phyloP scores from a whole-genome alignment of 2,329 filamentous ascomycete genomes.

The Pestalotiopsis fici region DNA sequence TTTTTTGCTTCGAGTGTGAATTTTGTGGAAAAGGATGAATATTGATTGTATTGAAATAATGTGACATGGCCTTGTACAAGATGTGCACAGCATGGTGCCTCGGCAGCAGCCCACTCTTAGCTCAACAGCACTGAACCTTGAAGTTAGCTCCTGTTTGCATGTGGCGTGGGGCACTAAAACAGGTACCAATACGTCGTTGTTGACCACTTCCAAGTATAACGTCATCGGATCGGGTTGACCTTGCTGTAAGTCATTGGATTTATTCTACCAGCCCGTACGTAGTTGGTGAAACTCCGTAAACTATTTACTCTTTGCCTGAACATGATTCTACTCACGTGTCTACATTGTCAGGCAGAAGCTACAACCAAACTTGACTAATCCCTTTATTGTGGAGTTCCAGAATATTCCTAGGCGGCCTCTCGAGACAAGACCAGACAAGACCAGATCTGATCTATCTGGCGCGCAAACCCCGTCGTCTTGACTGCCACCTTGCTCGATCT shows the following conservation, averaged over 20 bases:
- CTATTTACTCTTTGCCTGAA: background rate
- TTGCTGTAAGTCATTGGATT: background rate
- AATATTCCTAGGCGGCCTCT: background rate
- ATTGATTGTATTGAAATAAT: too few relatives aligned
- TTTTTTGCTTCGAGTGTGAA: background rate
- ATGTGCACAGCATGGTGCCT: background rate
- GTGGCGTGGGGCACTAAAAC: constrained; percentile 1
- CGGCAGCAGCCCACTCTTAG: background rate
- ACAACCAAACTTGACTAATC: background rate
- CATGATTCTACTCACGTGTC: background rate
- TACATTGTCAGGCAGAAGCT: background rate
- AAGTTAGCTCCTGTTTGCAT: background rate
- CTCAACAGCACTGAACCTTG: background rate
- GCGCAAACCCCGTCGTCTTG: background rate
- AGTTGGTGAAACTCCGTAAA: background rate
- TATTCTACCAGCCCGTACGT: background rate
- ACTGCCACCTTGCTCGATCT: background rate
- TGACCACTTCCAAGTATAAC: background rate
- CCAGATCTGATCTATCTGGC: background rate
- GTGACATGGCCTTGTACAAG: too few relatives aligned
- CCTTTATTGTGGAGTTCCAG: background rate
- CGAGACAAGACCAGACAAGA: background rate
- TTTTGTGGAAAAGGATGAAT: too few relatives aligned
- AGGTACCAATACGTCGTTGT: background rate
- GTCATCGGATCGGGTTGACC: background rate